These are phyloP conservation scores for Capsicum rhomboideum DNA, from an alignment of 257 asterid genomes.

Conservation along the genomic window DNA sequence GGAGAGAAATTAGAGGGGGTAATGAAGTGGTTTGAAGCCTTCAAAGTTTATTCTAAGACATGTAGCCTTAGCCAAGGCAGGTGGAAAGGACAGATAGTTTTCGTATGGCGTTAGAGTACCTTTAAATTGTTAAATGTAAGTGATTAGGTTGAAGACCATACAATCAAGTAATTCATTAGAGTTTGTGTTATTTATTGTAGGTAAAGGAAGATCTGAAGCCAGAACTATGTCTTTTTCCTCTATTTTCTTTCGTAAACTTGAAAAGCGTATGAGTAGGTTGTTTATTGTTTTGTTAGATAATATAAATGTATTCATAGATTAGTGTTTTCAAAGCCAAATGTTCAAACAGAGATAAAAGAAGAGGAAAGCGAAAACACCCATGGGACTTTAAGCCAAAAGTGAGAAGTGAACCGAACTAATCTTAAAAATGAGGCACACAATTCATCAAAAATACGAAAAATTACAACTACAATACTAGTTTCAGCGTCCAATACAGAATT, in stretches of 20 bases:
- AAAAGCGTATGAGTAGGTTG: neutral
- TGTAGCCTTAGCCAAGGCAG: neutral
- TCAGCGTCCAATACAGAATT: neutral
- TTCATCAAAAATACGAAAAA: neutral
- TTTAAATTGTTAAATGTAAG: neutral
- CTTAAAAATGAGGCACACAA: neutral
- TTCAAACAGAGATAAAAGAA: neutral
- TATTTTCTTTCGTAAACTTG: neutral
- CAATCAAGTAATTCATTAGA: neutral
- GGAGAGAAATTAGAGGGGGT: neutral
- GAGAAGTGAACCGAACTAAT: neutral
- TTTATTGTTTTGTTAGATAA: neutral
- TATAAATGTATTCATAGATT: neutral
- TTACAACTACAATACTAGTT: neutral
- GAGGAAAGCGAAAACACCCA: too few species aligned
- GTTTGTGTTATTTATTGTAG: neutral
- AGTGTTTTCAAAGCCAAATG: neutral
- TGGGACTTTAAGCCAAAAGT: too few species aligned
- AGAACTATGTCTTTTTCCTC: neutral
- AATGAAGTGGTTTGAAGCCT: neutral
- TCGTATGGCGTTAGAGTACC: neutral
- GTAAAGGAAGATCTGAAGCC: neutral
- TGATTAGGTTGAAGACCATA: neutral
- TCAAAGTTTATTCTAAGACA: neutral
- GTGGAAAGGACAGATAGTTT: neutral